phyloP scores from a whole-genome alignment of 257 asterid species.

The Gentiana dahurica region DNA sequence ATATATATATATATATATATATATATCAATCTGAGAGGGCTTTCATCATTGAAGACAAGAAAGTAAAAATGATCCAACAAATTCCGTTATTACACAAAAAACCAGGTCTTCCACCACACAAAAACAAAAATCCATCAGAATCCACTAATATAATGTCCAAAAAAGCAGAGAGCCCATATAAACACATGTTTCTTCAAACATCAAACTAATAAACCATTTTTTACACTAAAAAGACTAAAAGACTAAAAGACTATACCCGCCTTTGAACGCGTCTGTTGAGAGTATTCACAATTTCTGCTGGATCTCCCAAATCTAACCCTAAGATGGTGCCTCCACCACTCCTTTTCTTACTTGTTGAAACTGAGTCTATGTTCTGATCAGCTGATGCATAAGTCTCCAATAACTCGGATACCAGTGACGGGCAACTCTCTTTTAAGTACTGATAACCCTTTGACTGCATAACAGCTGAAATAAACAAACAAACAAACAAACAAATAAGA shows the following conservation, averaged over 20 bases:
- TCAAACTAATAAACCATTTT: no score
- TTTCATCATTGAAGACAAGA: no score
- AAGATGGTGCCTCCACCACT: slow-evolving; percentile 91
- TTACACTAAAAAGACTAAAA: background rate
- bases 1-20: no score
- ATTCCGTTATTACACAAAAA: no score
- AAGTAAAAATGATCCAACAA: no score
- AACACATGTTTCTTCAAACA: background rate
- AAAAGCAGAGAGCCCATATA: background rate
- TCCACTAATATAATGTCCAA: slow-evolving; percentile 1
- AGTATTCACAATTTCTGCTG: slow-evolving; percentile 44
- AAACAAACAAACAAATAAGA: no score
- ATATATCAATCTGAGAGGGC: no score
- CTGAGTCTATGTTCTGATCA: slow-evolving; percentile 48
- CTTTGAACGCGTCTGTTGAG: slow-evolving; percentile 57
- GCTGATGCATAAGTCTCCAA: slow-evolving; percentile 78
- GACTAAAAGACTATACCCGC: slow-evolving; percentile 35
- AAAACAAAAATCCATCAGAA: background rate
- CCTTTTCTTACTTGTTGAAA: slow-evolving; percentile 66
- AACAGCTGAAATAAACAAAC: slow-evolving; percentile 40
- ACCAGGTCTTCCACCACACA: background rate
- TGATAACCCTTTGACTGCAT: slow-evolving; percentile 79
- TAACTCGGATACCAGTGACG: slow-evolving; percentile 65
- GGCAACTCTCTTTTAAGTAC: slow-evolving; percentile 71
- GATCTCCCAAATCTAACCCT: slow-evolving; percentile 60